phyloP scores from a whole-genome alignment of 129 eudicot species.

The Solidago caesia region DNA sequence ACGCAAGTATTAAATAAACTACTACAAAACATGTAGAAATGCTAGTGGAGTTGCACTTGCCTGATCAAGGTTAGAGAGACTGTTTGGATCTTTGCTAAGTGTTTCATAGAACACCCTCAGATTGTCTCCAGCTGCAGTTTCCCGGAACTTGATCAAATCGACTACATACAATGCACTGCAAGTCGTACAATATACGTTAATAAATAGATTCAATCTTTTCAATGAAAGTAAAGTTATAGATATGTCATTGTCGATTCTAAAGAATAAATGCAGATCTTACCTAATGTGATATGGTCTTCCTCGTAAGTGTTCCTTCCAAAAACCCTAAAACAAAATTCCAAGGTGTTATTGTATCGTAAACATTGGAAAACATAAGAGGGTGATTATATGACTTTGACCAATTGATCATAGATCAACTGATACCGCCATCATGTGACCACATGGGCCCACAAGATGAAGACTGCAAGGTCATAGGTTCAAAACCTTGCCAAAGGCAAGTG shows the following conservation, averaged over 20 bases:
- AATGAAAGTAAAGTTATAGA: neutral
- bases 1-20: neutral
- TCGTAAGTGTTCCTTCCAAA: conserved; percentile 95
- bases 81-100: conserved; percentile 96
- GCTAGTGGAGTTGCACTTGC: conserved; percentile 36
- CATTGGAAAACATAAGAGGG: neutral
- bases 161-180: conserved; percentile 95
- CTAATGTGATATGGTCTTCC: conserved; percentile 98
- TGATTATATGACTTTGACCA: neutral
- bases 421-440: no score
- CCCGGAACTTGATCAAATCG: conserved; percentile 83
- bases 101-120: conserved; percentile 89
- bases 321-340: conserved; percentile 56
- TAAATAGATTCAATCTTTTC: neutral
- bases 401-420: no score
- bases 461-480: no score
- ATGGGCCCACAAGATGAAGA: no score
- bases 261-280: conserved; percentile 32
- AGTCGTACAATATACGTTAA: neutral
- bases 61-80: conserved; percentile 97
- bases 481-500: no score
- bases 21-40: neutral
- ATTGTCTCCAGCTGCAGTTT: conserved; percentile 97
- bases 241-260: neutral
- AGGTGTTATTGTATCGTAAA: neutral